phyloP scores from a whole-genome alignment of 2,329 filamentous ascomycete genomes.

The Dichotomopilus funicola region DNA sequence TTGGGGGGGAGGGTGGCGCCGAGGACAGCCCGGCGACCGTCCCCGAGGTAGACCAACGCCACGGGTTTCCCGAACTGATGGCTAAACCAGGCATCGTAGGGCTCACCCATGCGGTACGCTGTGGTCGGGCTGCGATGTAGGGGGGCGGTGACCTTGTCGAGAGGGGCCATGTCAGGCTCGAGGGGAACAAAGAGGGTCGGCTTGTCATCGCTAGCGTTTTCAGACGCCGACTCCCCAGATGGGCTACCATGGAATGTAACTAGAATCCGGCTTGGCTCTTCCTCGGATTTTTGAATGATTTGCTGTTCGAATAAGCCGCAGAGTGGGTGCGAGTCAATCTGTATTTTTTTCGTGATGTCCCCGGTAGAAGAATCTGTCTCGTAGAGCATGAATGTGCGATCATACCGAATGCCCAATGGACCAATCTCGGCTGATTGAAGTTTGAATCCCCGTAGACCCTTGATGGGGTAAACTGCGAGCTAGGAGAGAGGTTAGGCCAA shows the following conservation, averaged over 20 bases:
- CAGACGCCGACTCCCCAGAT: conserved; percentile 25
- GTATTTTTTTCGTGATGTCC: conserved; percentile 46
- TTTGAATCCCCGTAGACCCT: conserved; percentile 58
- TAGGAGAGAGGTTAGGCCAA: conserved; percentile 25
- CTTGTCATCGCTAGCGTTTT: conserved; percentile 25
- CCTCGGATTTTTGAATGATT: conserved; percentile 31
- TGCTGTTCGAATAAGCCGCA: conserved; percentile 59
- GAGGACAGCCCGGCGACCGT: conserved; percentile 52
- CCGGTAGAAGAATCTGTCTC: conserved; percentile 37
- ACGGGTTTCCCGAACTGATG: conserved; percentile 56
- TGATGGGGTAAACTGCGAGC: conserved; percentile 70
- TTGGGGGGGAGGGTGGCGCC: conserved; percentile 47
- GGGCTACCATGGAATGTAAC: conserved; percentile 35
- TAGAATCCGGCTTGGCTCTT: conserved; percentile 29
- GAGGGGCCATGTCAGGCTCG: conserved; percentile 39
- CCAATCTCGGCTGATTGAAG: conserved; percentile 49
- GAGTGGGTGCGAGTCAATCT: conserved; percentile 49
- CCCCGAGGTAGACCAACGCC: conserved; percentile 59
- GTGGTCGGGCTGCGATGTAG: conserved; percentile 53
- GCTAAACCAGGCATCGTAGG: conserved; percentile 61
- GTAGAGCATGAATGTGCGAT: conserved; percentile 66
- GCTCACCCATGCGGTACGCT: conserved; percentile 57
- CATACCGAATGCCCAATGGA: conserved; percentile 56
- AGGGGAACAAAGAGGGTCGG: conserved; percentile 49
- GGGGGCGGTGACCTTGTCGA: conserved; percentile 45